Evolutionary conservation across 2,329 filamentous ascomycete genomes (phyloP), one percentile per base, ranked within the genome.

Genomic region (Lachnellula suecica): DNA sequence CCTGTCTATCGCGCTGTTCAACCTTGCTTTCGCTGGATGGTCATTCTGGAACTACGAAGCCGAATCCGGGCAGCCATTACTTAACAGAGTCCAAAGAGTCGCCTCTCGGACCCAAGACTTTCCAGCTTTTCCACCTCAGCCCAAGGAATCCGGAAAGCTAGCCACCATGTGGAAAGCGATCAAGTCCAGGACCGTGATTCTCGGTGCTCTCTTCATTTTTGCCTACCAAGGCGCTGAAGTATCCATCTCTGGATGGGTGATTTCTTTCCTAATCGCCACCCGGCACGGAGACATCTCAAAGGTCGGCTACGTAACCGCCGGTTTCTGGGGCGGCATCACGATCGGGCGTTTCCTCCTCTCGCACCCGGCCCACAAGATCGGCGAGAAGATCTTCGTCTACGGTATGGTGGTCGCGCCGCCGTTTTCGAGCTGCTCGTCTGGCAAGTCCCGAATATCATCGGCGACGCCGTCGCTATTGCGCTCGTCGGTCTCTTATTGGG

Each of bases 191-290:
- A 62, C 57, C 4, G 89, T 91, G 0, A 70, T 94, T 1, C 76
- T 94, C 0, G 88, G 89, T 3, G 86, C 89, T 0, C 68, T 90
- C 9, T 94, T 94, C 74, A 88, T 94, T 68, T 94, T 95, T 68
- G 83, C 85, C 23, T 95, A 96, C 68, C 89, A 94, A 70, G 90
- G 89, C 29, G 87, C 88, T 31, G 90, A 95, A 70, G 89, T 95
- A 15, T 85, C 85, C 13, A 89, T 93, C 58, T 89, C 87, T 0
- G 89, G 90, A 48, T 95, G 90, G 91, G 86, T 93, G 44, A 91
- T 93, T 56, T 91, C 87, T 2, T 95, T 92, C 72, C 74, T 95
- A 35, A 91, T 94, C 69, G 79, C 80, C 45, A 81, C 84, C 57
- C 84, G 89, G 34, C 74, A 83, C 51, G 89, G 88, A 13, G 78